phyloP scores from a whole-genome alignment of 2,329 filamentous ascomycete species.

The Coniochaeta sp. region DNA sequence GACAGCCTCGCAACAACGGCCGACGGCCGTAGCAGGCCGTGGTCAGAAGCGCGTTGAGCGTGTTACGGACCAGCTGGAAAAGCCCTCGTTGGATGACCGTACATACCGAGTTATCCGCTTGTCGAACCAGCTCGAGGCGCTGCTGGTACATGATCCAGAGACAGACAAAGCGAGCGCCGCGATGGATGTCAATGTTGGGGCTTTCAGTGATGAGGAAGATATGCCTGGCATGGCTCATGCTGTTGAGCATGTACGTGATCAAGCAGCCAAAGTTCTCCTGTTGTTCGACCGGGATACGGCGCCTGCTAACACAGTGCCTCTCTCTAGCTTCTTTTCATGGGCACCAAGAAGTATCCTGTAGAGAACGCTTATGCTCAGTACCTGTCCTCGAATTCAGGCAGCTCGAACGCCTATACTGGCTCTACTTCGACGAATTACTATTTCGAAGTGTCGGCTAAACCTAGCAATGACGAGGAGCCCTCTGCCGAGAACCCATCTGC shows the following conservation, averaged over 20 bases:
- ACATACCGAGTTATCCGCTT: constrained; percentile 82
- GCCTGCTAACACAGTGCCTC: neutral
- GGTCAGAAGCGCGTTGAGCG: constrained; percentile 24
- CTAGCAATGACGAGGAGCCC: constrained; percentile 50
- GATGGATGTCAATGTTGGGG: constrained; percentile 92
- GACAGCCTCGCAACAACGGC: constrained; percentile 1
- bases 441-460: constrained; percentile 85
- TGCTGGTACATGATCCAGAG: constrained; percentile 87
- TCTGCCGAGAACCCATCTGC: constrained; percentile 50
- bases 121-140: constrained; percentile 78
- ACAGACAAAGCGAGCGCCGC: constrained; percentile 96
- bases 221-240: constrained; percentile 95
- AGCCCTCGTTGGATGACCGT: constrained; percentile 77
- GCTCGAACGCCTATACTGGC: constrained; percentile 92
- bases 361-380: constrained; percentile 97
- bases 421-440: constrained; percentile 95
- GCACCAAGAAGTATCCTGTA: constrained; percentile 92
- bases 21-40: constrained; percentile 7
- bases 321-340: constrained; percentile 80
- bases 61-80: constrained; percentile 68
- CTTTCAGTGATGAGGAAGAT: constrained; percentile 83
- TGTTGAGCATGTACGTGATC: constrained; percentile 66
- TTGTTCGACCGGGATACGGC: neutral
- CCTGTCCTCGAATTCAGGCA: constrained; percentile 79
- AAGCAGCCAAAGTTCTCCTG: neutral